A percentile compares a stretch with the other conserved stretches of the same genome.
phyloP scores from a whole-genome alignment of 2,329 filamentous ascomycete species.

The Aspergillus eucalypticola region DNA sequence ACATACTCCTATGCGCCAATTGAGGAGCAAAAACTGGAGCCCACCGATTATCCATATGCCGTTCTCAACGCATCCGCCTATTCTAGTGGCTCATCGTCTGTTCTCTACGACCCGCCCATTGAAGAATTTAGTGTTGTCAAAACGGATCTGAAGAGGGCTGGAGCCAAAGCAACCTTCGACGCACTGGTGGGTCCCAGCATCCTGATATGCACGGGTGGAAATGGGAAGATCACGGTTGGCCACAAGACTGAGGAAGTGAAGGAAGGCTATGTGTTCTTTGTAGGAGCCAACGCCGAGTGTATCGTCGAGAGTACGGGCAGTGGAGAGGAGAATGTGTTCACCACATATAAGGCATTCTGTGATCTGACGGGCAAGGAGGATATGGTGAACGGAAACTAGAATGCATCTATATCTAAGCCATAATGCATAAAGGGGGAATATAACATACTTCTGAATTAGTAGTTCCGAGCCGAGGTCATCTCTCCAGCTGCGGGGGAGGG shows the following conservation, averaged over 20 bases:
- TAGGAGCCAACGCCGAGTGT: conserved; percentile 83
- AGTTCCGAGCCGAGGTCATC: neutral
- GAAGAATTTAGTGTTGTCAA: conserved; percentile 92
- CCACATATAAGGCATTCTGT: conserved; percentile 91
- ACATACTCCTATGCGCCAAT: conserved; percentile 97
- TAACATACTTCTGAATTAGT: neutral
- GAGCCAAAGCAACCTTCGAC: conserved; percentile 85
- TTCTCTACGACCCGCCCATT: conserved; percentile 92
- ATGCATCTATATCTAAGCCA: neutral
- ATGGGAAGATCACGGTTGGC: conserved; percentile 81
- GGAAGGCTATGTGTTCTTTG: conserved; percentile 76
- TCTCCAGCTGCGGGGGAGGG: neutral
- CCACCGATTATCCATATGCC: conserved; percentile 80
- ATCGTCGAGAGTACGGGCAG: conserved; percentile 67
- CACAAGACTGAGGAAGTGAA: conserved; percentile 73
- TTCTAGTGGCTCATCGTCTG: conserved; percentile 69
- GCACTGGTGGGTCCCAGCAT: conserved; percentile 86
- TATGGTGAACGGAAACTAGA: conserved; percentile 37
- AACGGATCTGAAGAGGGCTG: conserved; percentile 67
- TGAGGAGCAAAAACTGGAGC: conserved; percentile 88
- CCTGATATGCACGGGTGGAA: conserved; percentile 82
- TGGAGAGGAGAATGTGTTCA: conserved; percentile 65
- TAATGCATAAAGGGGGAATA: neutral
- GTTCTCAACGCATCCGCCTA: conserved; percentile 81
- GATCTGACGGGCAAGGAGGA: conserved; percentile 64